Evolutionary conservation across 306 rosid species (phyloP), one percentile per base, ranked within the genome.

Genomic region (Aeschynomene evenia): DNA sequence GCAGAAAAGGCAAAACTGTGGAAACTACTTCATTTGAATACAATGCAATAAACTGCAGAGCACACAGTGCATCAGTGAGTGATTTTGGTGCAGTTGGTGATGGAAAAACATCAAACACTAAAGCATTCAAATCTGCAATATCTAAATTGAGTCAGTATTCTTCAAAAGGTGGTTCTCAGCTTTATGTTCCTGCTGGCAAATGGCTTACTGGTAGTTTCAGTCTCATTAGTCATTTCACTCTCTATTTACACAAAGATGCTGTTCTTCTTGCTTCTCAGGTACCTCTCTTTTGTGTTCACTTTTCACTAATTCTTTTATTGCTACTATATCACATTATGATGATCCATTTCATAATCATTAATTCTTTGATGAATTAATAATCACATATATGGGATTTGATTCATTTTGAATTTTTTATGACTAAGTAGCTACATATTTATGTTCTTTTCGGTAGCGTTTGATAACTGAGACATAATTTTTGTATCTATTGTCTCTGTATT

Each of bases 11-110:
- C 16, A 77, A 48, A 31, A 16, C 8, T 7, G 21, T 28, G 63
- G n/a, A n/a, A n/a, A 59, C 18, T 3, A 37, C 68, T 77, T 77
- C 72, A 12, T 81, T 86, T 60, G 86, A 81, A 74, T 90, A 90
- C 80, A 52, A 50, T 7, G 95, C 82, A 18, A 79, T 84, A 65
- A 90, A 79, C 51, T 90, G 97, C 78, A 88, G 97, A 16, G 76
- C 82, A 3, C 73, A 88, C 33, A 77, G 88, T 57, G 97, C 88
- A n/a, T 88, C 92, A 34, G 37, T 90, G 76, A 45, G 63, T 1
- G 97, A 90, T 14, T 90, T 79, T 68, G 97, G 95, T 61, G 97
- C 88, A 26, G 88, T 90, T 75, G 97, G 97, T 1, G 97, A 90
- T 74, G 97, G 97, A 28, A 70, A 48, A 2, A 86, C 90, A 39